Conservation (phyloP, 1,139 yeast genomes). For the Magnusiomyces ingens region DNA sequence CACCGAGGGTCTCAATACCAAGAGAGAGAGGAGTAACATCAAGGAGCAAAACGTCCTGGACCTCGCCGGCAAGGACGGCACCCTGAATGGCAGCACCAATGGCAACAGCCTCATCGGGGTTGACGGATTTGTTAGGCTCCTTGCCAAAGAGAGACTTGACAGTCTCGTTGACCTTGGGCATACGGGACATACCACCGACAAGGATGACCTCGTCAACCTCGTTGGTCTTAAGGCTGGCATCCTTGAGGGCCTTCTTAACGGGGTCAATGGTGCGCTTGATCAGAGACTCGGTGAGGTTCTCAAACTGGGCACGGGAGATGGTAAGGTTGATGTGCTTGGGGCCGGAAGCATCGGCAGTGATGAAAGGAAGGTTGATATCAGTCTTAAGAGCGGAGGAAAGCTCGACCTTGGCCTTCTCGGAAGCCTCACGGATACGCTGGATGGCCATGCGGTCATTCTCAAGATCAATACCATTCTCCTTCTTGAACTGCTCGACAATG, state of each 20-base stretch:
- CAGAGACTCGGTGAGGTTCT: constrained; percentile 82
- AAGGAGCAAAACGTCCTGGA: constrained; percentile 85
- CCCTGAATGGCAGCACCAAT: constrained; percentile 99
- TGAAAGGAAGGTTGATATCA: constrained; percentile 94
- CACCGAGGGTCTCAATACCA: constrained; percentile 98
- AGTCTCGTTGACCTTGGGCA: constrained; percentile 98
- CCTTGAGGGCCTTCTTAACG: constrained; percentile 96
- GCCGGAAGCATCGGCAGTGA: constrained; percentile 90
- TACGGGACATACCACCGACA: constrained; percentile 99
- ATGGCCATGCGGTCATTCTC: constrained; percentile 95
- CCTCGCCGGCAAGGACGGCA: constrained; percentile 98
- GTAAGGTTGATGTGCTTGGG: constrained; percentile 97
- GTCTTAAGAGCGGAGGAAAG: constrained; percentile 90
- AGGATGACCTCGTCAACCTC: constrained; percentile 91
- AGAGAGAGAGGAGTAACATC: constrained; percentile 97
- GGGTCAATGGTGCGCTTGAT: constrained; percentile 93
- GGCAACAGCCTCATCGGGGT: constrained; percentile 99
- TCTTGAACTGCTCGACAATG: constrained; percentile 87
- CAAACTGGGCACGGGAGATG: constrained; percentile 89
- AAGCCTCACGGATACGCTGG: constrained; percentile 99
- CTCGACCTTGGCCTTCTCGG: constrained; percentile 99
- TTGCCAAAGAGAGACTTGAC: constrained; percentile 88
- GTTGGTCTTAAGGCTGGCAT: constrained; percentile 79
- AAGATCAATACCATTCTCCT: constrained; percentile 85
- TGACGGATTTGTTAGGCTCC: constrained; percentile 97